Conservation (phyloP, 2,329 filamentous ascomycete genomes). For the Calonectria crousiana region DNA sequence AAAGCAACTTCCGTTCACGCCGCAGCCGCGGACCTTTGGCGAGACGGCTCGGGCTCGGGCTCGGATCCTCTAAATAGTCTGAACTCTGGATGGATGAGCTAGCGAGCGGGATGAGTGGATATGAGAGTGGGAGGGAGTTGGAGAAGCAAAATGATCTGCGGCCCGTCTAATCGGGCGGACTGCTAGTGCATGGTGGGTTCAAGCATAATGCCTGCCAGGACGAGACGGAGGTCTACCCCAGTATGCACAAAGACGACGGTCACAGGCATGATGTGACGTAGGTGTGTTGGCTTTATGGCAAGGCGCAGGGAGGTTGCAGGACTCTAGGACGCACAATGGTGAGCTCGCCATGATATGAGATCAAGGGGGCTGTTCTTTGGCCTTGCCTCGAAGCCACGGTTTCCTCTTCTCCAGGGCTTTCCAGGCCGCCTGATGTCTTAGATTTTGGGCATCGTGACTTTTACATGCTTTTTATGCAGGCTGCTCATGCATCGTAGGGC, state of each 20-base stretch:
- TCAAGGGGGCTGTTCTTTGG: not conserved
- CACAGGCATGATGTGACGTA: constrained; percentile 25
- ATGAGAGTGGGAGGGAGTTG: not conserved
- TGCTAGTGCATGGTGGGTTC: constrained; percentile 1
- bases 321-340: not conserved
- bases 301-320: not conserved
- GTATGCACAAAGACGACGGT: constrained; percentile 15
- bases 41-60: not conserved
- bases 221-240: constrained; percentile 9
- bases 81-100: constrained; percentile 14
- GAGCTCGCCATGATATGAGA: not conserved
- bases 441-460: not conserved
- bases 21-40: not conserved
- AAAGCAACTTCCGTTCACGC: constrained; percentile 1
- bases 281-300: not conserved
- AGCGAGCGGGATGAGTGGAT: constrained; percentile 14
- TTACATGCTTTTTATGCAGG: not conserved
- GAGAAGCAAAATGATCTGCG: constrained; percentile 13
- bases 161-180: constrained; percentile 23
- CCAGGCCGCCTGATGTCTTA: not conserved
- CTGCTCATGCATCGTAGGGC: not conserved
- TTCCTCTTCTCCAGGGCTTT: not conserved
- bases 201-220: constrained; percentile 17
- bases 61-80: constrained; percentile 11
- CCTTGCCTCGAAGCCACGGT: not conserved